Conservation (phyloP, 768 basidiomycete species). For the Dendrothele bispora region DNA sequence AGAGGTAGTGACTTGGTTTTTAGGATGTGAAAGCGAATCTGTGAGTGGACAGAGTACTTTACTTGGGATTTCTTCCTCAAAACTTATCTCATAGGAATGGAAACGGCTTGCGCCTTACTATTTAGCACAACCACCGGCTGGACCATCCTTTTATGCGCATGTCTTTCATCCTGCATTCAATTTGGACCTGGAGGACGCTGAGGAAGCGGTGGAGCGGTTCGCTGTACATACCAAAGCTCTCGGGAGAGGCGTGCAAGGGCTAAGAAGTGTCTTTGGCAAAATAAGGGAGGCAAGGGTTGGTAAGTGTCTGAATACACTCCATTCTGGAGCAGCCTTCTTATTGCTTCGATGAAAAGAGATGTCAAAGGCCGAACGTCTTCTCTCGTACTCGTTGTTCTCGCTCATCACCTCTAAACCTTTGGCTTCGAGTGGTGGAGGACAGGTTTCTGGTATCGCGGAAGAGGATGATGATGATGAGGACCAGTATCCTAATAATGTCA, state of each 20-base stretch:
- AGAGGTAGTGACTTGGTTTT: slow-evolving; percentile 78
- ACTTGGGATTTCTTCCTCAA: slow-evolving; percentile 4
- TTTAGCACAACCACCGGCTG: slow-evolving; percentile 62
- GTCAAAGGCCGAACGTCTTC: slow-evolving; percentile 71
- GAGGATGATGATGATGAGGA: slow-evolving; percentile 39
- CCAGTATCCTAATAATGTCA: neutral
- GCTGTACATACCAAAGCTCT: slow-evolving; percentile 64
- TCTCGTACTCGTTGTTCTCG: slow-evolving; percentile 74
- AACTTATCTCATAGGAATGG: slow-evolving; percentile 58
- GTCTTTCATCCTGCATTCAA: slow-evolving; percentile 88
- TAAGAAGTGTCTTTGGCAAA: slow-evolving; percentile 61
- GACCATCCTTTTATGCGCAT: slow-evolving; percentile 72
- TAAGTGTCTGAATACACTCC: slow-evolving; percentile 27
- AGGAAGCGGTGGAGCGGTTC: slow-evolving; percentile 59
- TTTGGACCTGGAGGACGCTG: slow-evolving; percentile 71
- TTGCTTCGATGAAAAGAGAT: slow-evolving; percentile 51
- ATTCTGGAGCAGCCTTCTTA: neutral
- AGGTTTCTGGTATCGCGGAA: slow-evolving; percentile 45
- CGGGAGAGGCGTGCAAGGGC: slow-evolving; percentile 64
- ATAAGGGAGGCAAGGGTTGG: slow-evolving; percentile 70
- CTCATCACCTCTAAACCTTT: slow-evolving; percentile 71
- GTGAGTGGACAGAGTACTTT: slow-evolving; percentile 41
- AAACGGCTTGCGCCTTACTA: slow-evolving; percentile 60
- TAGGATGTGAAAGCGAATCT: slow-evolving; percentile 72
- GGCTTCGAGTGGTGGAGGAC: slow-evolving; percentile 31